Conservation (phyloP, 768 basidiomycete genomes). For the Podaxis carcinomalis region DNA sequence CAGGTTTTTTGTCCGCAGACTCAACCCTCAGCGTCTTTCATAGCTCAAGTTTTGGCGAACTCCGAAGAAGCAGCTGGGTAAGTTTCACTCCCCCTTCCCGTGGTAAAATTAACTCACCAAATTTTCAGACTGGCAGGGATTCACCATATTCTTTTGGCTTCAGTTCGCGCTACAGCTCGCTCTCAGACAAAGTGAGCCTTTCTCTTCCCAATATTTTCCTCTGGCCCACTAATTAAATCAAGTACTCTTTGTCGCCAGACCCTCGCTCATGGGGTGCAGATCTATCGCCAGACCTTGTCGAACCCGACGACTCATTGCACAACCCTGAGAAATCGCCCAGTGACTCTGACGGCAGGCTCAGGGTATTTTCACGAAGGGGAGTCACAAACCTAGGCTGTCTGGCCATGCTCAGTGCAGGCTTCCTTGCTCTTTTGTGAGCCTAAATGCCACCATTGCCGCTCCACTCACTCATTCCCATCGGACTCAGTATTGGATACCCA, state of each 20-base stretch:
- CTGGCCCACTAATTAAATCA: not conserved
- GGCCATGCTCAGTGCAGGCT: slow-evolving; percentile 40
- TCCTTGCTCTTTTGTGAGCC: slow-evolving; percentile 59
- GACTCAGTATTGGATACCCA: slow-evolving; percentile 44
- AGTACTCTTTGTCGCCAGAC: slow-evolving; percentile 67
- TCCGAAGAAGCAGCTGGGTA: slow-evolving; percentile 40
- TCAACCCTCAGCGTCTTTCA: slow-evolving; percentile 27
- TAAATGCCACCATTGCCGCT: not conserved
- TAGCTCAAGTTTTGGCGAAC: slow-evolving; percentile 29
- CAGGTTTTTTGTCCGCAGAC: slow-evolving; percentile 27
- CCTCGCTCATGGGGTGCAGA: slow-evolving; percentile 64
- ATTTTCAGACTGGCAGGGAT: slow-evolving; percentile 28
- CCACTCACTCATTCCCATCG: not conserved
- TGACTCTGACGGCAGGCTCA: slow-evolving; percentile 28
- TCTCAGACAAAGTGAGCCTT: slow-evolving; percentile 41
- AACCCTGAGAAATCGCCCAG: slow-evolving; percentile 44
- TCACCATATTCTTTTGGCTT: slow-evolving; percentile 41
- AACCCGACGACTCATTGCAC: slow-evolving; percentile 72
- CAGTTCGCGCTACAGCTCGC: slow-evolving; percentile 34
- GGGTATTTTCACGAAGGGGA: slow-evolving; percentile 53
- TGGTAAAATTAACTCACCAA: not conserved
- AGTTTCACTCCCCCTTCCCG: not conserved
- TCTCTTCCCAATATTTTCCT: not conserved
- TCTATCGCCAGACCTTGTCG: slow-evolving; percentile 48
- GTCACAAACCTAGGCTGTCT: slow-evolving; percentile 73